Evolutionary conservation across 2,329 filamentous ascomycete genomes (phyloP), one percentile per base, ranked within the genome.

Genomic region (Arthroderma uncinatum): DNA sequence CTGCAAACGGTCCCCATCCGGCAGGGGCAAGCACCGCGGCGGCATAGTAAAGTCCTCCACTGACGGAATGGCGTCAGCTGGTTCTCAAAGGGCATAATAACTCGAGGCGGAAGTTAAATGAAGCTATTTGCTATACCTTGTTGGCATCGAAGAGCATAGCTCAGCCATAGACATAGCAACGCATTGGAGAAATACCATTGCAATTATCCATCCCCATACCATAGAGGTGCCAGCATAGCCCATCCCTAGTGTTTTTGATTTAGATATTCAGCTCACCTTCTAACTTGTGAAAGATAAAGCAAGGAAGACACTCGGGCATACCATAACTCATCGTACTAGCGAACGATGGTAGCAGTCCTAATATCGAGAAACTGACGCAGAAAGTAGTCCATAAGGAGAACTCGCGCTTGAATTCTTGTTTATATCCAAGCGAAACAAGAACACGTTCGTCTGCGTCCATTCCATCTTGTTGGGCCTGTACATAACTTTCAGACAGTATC

Each of bases 201-300:
- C 84, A 48, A 89, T 75, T 28, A 88, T 71, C 85, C 86, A 89
- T 4, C 85, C 86, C 85, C 85, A 89, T 1, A 83, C 83, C 83
- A 87, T 86, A 58, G 75, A 78, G 0, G 78, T 80, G 3, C 79
- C 76, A 21, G 77, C 77, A 66, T 81, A 81, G 37, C 79, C 78
- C 76, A 76, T 74, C 57, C 73, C 73, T 70, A 61, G 2, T 39
- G 19, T 40, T 30, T n/a, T 47, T 7, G 21, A 21, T 28, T 36
- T 30, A 40, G 30, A 8, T 30, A 30, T 33, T 65, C 23, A 47
- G 40, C 64, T 71, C 72, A 28, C 72, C 71, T 0, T 71, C 74
- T 1, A 73, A 72, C 5, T 71, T 72, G 16, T 21, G 9, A 28
- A 65, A 75, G 75, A 44, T 77, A 76, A 10, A 42, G 34, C 34